These are phyloP conservation scores for Graphiopsis chlorocephala DNA, from an alignment of 2,329 filamentous ascomycete species.

Conservation along the genomic window DNA sequence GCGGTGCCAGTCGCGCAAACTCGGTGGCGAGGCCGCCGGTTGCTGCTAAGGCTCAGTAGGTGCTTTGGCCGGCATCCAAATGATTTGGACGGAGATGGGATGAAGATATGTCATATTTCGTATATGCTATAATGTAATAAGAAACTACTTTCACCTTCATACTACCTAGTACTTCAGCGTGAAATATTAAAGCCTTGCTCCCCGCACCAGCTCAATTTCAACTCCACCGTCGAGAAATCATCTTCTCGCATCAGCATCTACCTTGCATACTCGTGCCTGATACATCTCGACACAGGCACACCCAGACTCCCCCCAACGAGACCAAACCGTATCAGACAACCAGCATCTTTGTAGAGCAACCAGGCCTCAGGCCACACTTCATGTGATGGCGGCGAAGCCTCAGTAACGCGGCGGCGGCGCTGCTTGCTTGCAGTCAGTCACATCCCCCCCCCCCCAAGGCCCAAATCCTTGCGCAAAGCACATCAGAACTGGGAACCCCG, in stretches of 20 bases:
- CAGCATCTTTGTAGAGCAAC: background rate
- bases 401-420: no score
- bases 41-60: background rate
- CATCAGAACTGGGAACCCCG: no score
- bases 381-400: no score
- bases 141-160: background rate
- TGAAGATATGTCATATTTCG: background rate
- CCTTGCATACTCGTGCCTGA: background rate
- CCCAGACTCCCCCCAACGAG: background rate
- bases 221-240: no score
- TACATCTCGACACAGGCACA: background rate
- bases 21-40: conserved; percentile 2
- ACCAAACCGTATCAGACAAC: background rate
- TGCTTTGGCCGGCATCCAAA: background rate
- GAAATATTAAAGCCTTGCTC: background rate
- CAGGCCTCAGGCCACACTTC: background rate
- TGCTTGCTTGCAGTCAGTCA: no score
- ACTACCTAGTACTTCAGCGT: background rate
- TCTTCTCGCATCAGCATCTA: no score
- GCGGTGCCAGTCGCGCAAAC: conserved; percentile 26
- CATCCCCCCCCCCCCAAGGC: no score
- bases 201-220: no score
- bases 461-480: no score
- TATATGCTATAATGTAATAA: background rate
- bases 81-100: background rate